Conservation (phyloP, 2,329 filamentous ascomycete species). For the Trichoderma breve region DNA sequence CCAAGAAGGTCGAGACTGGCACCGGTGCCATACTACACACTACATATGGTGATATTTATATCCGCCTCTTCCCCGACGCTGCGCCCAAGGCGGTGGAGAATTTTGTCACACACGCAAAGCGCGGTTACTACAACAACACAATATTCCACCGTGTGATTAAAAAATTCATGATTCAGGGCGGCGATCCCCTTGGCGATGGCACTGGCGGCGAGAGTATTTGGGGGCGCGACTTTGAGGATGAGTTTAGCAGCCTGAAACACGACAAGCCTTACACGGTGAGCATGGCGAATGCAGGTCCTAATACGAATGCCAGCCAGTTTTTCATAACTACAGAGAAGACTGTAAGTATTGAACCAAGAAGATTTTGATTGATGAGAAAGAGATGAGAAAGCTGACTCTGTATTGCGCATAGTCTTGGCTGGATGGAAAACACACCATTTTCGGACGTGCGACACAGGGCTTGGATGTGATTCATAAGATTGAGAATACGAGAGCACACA, state of each 20-base stretch:
- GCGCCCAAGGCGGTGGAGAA: slow-evolving; percentile 96
- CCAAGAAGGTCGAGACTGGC: slow-evolving; percentile 68
- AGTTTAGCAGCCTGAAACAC: slow-evolving; percentile 86
- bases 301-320: slow-evolving; percentile 95
- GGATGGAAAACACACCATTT: slow-evolving; percentile 94
- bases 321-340: slow-evolving; percentile 98
- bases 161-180: slow-evolving; percentile 99
- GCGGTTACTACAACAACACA: slow-evolving; percentile 94
- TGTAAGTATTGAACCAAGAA: slow-evolving; percentile 46
- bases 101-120: slow-evolving; percentile 86
- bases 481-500: slow-evolving; percentile 81
- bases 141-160: slow-evolving; percentile 97
- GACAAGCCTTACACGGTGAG: slow-evolving; percentile 95
- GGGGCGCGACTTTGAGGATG: slow-evolving; percentile 93
- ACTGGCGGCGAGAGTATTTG: slow-evolving; percentile 86
- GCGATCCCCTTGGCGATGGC: slow-evolving; percentile 89
- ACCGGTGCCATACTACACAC: slow-evolving; percentile 86
- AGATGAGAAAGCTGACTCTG: neutral
- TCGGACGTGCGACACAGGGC: slow-evolving; percentile 84
- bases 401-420: slow-evolving; percentile 67
- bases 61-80: slow-evolving; percentile 88
- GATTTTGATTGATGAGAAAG: neutral
- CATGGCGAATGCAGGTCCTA: slow-evolving; percentile 96
- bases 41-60: slow-evolving; percentile 87
- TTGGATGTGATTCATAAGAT: slow-evolving; percentile 95